phyloP scores from a whole-genome alignment of 768 basidiomycete genomes.

The Xerocomellus chrysenteron region DNA sequence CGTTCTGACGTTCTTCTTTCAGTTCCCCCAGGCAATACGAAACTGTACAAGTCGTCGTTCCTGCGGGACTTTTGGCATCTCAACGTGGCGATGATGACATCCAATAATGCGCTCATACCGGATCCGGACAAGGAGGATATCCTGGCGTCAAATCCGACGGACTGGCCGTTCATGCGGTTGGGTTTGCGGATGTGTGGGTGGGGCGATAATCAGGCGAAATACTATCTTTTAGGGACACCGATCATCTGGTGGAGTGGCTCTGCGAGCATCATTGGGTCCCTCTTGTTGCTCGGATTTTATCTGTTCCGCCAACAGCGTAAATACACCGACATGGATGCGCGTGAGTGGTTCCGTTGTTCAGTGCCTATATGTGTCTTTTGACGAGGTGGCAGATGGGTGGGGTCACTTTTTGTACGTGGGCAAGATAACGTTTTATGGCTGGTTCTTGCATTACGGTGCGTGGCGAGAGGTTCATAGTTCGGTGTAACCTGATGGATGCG shows the following conservation, averaged over 20 bases:
- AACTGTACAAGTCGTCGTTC: slow-evolving; percentile 89
- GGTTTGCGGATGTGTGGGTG: slow-evolving; percentile 98
- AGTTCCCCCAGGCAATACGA: slow-evolving; percentile 85
- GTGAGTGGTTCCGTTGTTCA: slow-evolving; percentile 43
- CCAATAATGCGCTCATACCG: slow-evolving; percentile 96
- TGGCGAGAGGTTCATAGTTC: not conserved
- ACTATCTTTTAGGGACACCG: slow-evolving; percentile 92
- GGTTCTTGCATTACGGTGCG: slow-evolving; percentile 88
- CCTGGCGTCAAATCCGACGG: slow-evolving; percentile 86
- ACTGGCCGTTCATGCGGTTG: slow-evolving; percentile 91
- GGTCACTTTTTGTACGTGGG: slow-evolving; percentile 91
- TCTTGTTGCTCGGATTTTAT: slow-evolving; percentile 62
- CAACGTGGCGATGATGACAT: slow-evolving; percentile 99
- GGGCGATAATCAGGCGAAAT: slow-evolving; percentile 85
- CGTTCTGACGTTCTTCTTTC: slow-evolving; percentile 3
- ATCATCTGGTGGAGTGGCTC: slow-evolving; percentile 88
- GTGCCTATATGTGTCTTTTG: slow-evolving; percentile 1
- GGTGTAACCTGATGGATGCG: not conserved
- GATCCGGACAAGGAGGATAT: slow-evolving; percentile 99
- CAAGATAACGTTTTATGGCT: slow-evolving; percentile 89
- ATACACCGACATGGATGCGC: slow-evolving; percentile 86
- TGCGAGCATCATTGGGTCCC: slow-evolving; percentile 56
- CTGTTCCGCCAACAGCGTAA: slow-evolving; percentile 82
- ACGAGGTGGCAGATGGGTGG: slow-evolving; percentile 67
- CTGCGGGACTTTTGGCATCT: slow-evolving; percentile 97